Base-by-base conservation (phyloP, 495 filamentous ascomycete genomes). In the Lineolata rhizophorae region DNA sequence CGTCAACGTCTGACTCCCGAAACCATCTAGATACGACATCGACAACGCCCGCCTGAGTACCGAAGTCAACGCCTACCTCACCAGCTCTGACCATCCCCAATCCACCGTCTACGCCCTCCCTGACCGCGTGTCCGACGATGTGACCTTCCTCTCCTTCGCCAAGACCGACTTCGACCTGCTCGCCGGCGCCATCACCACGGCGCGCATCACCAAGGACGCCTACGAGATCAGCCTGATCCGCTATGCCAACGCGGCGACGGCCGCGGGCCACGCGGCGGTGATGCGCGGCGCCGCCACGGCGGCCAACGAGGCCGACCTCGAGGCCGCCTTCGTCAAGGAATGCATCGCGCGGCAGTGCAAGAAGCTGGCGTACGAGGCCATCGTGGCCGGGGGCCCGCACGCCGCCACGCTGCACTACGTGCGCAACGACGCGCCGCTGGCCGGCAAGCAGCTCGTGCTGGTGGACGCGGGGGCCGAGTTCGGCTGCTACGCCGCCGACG, bases 321-420 rank as follows among this genome's bases (percentile, higher is more conserved):
- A 87, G 46, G 83, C 65, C 2, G 51, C 73, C 2, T 91, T 92
- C 46, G 57, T 82, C 2, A 68, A 66, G 18, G 50, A 61, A n/a
- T 82, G 77, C 45, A 77, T 87, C 43, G 61, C 69, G 25, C 60
- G 70, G 45, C 77, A 76, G 18, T 71, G 71, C 8, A 66, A 64
- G 25, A 64, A 85, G 33, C 76, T 82, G 54, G 74, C 84, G 0
- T 94, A 94, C 55, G 72, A 76, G 42, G 67, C 70, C 20, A 90
- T 93, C 47, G 72, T 83, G 20, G 84, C 79, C 4, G 60, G 59
- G 34, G 84, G 82, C 3, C 61, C 66, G 4, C 67, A 75, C 10
- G 80, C 73, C 2, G 76, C 82, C 4, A 93, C 82, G 4, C 64
- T 94, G 27, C 84, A 93, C 54, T 94, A 94, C 42, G 65, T 76